Conservation (phyloP, 805 yeast genomes). For the Candida oleophila region DNA sequence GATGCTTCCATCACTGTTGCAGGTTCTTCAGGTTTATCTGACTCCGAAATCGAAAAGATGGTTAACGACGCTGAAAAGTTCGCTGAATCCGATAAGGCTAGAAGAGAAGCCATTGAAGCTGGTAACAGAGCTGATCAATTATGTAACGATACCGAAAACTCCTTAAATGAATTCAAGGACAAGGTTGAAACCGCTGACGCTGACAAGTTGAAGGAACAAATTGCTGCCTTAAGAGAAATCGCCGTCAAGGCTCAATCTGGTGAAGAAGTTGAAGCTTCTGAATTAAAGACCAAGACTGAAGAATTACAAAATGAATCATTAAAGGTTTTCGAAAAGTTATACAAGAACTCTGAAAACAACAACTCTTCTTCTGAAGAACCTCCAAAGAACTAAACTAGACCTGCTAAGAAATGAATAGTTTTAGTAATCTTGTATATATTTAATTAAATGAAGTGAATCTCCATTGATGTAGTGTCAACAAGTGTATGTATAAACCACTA, state of each 20-base stretch:
- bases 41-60: constrained; percentile 86
- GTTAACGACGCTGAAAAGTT: constrained; percentile 87
- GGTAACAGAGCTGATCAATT: constrained; percentile 85
- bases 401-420: not conserved
- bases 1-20: constrained; percentile 95
- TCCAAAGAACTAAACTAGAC: constrained; percentile 27
- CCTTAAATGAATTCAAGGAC: constrained; percentile 48
- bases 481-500: no score
- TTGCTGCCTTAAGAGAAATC: constrained; percentile 60
- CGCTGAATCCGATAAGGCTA: constrained; percentile 84
- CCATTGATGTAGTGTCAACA: no score
- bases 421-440: constrained; percentile 5
- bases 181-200: constrained; percentile 46
- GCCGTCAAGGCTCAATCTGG: constrained; percentile 65
- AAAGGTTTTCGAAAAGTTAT: constrained; percentile 71
- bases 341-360: constrained; percentile 26
- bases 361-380: constrained; percentile 18
- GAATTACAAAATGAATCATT: constrained; percentile 73
- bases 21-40: constrained; percentile 91
- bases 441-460: not conserved
- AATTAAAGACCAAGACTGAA: constrained; percentile 70
- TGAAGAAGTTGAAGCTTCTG: constrained; percentile 59
- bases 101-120: constrained; percentile 77
- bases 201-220: constrained; percentile 48
- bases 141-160: constrained; percentile 52